These are phyloP conservation scores for Termitomyces sp. DNA, from an alignment of 768 basidiomycete species.

Conservation along the genomic window DNA sequence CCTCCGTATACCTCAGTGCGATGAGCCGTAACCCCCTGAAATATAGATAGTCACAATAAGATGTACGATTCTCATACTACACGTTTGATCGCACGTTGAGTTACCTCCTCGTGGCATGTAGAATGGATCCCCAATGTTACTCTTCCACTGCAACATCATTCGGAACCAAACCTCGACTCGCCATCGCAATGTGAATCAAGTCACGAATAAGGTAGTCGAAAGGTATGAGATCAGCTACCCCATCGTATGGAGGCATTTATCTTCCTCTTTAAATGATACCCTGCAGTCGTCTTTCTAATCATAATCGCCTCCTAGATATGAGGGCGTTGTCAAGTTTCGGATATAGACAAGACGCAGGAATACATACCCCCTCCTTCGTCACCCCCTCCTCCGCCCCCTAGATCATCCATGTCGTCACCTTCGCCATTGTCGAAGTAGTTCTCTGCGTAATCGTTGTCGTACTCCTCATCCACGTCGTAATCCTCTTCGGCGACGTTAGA, in stretches of 20 bases:
- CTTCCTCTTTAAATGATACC: no score
- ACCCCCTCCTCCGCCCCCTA: constrained; percentile 66
- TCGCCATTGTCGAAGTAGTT: constrained; percentile 92
- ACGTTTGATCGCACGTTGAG: not conserved
- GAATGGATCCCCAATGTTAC: not conserved
- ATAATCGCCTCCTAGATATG: constrained; percentile 6
- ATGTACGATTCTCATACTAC: not conserved
- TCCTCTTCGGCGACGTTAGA: constrained; percentile 65
- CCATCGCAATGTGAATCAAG: not conserved
- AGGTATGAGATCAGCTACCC: not conserved
- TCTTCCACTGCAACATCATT: not conserved
- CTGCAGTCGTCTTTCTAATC: not conserved
- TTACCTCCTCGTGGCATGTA: not conserved
- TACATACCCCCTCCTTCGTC: constrained; percentile 56
- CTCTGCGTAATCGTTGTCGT: constrained; percentile 87
- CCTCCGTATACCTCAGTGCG: not conserved
- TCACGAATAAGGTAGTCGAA: not conserved
- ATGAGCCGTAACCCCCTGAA: not conserved
- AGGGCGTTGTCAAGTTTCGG: not conserved
- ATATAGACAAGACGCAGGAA: not conserved
- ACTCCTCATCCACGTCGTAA: constrained; percentile 86
- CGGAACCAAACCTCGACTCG: not conserved
- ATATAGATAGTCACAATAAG: not conserved
- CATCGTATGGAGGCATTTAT: not conserved
- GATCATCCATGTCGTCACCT: constrained; percentile 71